Percentiles rank a stretch among this genome's conserved stretches.
Evolutionary conservation across 2,329 filamentous ascomycete genomes (phyloP).

Genomic region (Zasmidium citrigriseum): DNA sequence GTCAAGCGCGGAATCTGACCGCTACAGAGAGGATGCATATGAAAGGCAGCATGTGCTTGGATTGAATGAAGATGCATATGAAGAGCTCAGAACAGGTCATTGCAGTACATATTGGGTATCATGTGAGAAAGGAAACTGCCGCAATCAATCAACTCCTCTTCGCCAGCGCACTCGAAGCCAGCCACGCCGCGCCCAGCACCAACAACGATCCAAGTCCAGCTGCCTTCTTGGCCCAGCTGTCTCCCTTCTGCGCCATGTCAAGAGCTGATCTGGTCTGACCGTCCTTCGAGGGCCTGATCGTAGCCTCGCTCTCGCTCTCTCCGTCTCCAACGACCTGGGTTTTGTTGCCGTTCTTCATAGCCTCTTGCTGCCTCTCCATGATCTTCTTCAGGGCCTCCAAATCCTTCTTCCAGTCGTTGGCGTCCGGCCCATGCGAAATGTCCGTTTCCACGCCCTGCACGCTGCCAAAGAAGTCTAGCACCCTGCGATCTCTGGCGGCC

Average conservation of each 20-base stretch:
- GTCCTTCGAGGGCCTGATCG: conserved; percentile 5
- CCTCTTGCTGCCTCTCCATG: conserved; percentile 53
- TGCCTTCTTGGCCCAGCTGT: conserved; percentile 43
- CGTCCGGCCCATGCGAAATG: conserved; percentile 30
- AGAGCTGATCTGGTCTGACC: conserved; percentile 8
- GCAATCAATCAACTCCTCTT: conserved; percentile 11
- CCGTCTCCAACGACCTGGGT: conserved; percentile 1
- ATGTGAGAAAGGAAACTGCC: neutral
- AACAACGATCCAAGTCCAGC: conserved; percentile 42
- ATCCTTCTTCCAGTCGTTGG: conserved; percentile 11
- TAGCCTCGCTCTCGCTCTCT: conserved; percentile 7
- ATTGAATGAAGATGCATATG: too few relatives aligned
- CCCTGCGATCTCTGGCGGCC: conserved; percentile 73
- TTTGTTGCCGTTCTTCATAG: conserved; percentile 12
- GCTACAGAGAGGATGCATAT: neutral
- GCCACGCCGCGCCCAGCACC: conserved; percentile 43
- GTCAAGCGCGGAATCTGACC: neutral
- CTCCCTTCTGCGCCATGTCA: conserved; percentile 38
- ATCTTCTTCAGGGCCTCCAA: conserved; percentile 34
- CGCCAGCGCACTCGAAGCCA: conserved; percentile 29
- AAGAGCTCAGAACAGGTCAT: neutral
- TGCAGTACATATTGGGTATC: neutral
- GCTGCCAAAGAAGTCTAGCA: conserved; percentile 98
- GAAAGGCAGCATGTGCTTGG: neutral
- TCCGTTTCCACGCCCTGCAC: conserved; percentile 91